Base-by-base conservation (phyloP, 2,329 filamentous ascomycete genomes). In the Boeremia lycopersici region DNA sequence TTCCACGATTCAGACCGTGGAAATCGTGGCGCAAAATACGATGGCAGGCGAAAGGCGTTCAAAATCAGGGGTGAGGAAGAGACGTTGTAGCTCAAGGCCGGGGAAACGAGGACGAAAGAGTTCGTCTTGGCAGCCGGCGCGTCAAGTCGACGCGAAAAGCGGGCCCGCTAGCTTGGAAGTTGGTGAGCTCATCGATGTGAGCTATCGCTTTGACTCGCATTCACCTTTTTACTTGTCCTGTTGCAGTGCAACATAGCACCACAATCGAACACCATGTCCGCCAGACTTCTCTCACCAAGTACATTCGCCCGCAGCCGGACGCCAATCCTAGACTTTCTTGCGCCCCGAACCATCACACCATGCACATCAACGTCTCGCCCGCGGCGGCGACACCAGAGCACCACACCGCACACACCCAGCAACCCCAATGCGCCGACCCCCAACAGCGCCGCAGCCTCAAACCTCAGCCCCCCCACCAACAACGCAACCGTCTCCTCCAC, bases 251-350 rank as follows among this genome's bases (percentile, higher is more conserved):
- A 48, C 28, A 35, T 30, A 48, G 19, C 25, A 19, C 30, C 17
- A 28, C 25, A 25, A n/a, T 6, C 25, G 9, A 29, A 11, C 38
- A 47, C 5, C 8, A 71, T 71, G 69, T 47, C 64, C 17, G 29
- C 45, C 25, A 46, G 41, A 25, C 36, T 67, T 8, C 49, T 64
- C 38, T 56, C 57, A 40, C 54, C 59, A 17, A 59, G 53, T 3
- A 17, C 60, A 59, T 47, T 69, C 42, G 57, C 60, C n/a, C 64
- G 63, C 53, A 48, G 41, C 44, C 44, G 28, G 39, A 50, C 53
- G 39, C 30, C 53, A 25, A 9, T 70, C 12, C 57, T 65, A 41
- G 70, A 71, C 48, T 70, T 70, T 41, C 65, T 72, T 51, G 67
- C 63, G 30, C 69, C 69, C 28, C 57, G 61, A 50, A 62, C 59